Evolutionary conservation across 148 eudicot genomes (phyloP).

Genomic region (Linanthus parryae): DNA sequence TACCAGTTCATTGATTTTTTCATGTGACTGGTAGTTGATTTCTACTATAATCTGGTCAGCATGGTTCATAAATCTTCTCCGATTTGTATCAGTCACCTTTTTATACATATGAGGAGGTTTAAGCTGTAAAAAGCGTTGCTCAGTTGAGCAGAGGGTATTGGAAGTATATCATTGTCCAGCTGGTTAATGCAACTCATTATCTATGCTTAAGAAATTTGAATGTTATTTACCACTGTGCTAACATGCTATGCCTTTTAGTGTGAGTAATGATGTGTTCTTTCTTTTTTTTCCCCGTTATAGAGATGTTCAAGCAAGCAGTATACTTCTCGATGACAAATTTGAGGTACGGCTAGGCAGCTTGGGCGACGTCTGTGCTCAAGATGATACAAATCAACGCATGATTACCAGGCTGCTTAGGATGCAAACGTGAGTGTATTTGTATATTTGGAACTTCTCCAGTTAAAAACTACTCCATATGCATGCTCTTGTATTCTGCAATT

Average conservation of each 20-base stretch:
- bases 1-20: too few relatives aligned
- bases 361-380: slow-evolving; percentile 70
- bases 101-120: too few relatives aligned
- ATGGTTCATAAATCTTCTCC: too few relatives aligned
- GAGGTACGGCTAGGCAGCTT: slow-evolving; percentile 97
- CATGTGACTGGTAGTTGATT: too few relatives aligned
- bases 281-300: slow-evolving; percentile 34
- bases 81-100: too few relatives aligned
- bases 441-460: background rate
- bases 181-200: background rate
- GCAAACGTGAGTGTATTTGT: slow-evolving; percentile 57
- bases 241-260: slow-evolving; percentile 3
- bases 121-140: too few relatives aligned
- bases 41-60: too few relatives aligned
- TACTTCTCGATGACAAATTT: slow-evolving; percentile 96
- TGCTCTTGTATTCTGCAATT: background rate
- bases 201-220: background rate
- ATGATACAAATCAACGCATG: slow-evolving; percentile 69
- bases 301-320: slow-evolving; percentile 97
- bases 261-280: slow-evolving; percentile 3
- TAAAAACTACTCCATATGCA: background rate
- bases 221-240: background rate
- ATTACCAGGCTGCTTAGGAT: slow-evolving; percentile 77
- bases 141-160: too few relatives aligned
- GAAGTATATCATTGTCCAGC: background rate